These are phyloP conservation scores for Aspergillus affinis DNA, from an alignment of 495 filamentous ascomycete genomes.

Conservation along the genomic window DNA sequence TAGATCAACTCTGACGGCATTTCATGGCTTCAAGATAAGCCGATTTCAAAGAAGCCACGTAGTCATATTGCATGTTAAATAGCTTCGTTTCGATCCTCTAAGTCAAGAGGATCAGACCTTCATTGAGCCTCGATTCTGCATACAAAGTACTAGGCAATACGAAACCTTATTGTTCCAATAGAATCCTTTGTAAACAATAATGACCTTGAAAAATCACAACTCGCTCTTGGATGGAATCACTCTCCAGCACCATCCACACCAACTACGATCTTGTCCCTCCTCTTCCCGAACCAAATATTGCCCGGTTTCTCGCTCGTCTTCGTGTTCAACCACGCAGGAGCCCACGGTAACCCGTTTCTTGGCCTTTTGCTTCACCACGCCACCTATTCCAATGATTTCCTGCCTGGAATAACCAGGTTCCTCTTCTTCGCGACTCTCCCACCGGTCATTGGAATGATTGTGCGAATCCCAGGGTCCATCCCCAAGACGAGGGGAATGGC, in stretches of 20 bases:
- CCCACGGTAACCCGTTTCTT: conserved; percentile 75
- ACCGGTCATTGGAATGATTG: conserved; percentile 10
- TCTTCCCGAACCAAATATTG: conserved; percentile 66
- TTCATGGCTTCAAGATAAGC: no score
- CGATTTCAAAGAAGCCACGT: no score
- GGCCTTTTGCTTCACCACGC: conserved; percentile 76
- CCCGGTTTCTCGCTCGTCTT: conserved; percentile 68
- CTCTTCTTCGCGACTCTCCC: conserved; percentile 36
- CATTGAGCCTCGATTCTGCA: no score
- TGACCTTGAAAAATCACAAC: not conserved
- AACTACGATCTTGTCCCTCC: conserved; percentile 46
- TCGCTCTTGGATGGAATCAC: conserved; percentile 38
- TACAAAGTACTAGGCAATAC: no score
- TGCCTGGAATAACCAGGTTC: conserved; percentile 72
- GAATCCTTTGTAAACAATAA: no score
- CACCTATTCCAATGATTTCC: conserved; percentile 86
- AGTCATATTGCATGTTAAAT: no score
- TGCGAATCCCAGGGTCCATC: conserved; percentile 9
- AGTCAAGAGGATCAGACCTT: no score
- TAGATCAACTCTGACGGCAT: no score
- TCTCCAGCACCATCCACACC: conserved; percentile 53
- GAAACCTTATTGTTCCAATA: no score
- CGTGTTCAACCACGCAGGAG: conserved; percentile 76
- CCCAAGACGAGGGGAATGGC: conserved; percentile 13
- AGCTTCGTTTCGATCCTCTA: no score